Percentiles rank a stretch among this genome's conserved stretches.
These are phyloP conservation scores for Calonectria hongkongensis DNA, from an alignment of 2,329 filamentous ascomycete genomes.

Conservation along the genomic window DNA sequence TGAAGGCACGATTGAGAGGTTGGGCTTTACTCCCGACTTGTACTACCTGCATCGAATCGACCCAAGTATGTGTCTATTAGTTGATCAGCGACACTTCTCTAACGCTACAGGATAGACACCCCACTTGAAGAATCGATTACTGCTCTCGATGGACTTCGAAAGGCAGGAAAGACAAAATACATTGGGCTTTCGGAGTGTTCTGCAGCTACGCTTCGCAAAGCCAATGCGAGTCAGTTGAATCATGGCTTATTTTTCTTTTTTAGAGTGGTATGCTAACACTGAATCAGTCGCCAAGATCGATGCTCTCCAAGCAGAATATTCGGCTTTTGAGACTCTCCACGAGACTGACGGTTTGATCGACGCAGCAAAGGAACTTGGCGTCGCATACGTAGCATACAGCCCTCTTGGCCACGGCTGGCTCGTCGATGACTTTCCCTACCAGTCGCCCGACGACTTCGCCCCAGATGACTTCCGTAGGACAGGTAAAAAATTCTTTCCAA, in stretches of 20 bases:
- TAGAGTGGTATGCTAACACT: neutral
- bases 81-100: neutral
- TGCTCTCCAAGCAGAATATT: slow-evolving; percentile 68
- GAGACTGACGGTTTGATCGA: slow-evolving; percentile 64
- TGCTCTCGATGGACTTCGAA: slow-evolving; percentile 67
- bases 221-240: slow-evolving; percentile 62
- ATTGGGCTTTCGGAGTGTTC: slow-evolving; percentile 70
- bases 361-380: slow-evolving; percentile 62
- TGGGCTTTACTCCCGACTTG: slow-evolving; percentile 67
- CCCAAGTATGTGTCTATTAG: slow-evolving; percentile 58
- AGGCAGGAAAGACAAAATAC: slow-evolving; percentile 68
- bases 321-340: slow-evolving; percentile 64
- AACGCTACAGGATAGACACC: slow-evolving; percentile 54
- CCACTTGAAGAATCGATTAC: slow-evolving; percentile 68
- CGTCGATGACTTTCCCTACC: slow-evolving; percentile 64
- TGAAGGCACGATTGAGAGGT: slow-evolving; percentile 68
- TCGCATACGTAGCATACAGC: slow-evolving; percentile 67
- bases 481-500: slow-evolving; percentile 50
- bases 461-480: slow-evolving; percentile 63
- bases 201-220: slow-evolving; percentile 65
- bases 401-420: slow-evolving; percentile 69
- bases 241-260: too few relatives aligned
- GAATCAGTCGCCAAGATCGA: slow-evolving; percentile 66
- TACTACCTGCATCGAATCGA: slow-evolving; percentile 68
- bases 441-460: slow-evolving; percentile 67